Evolutionary conservation across 345 rosid genomes (phyloP), one percentile per base, ranked within the genome.

Genomic region (thale cress (Arabidopsis thaliana)): DNA sequence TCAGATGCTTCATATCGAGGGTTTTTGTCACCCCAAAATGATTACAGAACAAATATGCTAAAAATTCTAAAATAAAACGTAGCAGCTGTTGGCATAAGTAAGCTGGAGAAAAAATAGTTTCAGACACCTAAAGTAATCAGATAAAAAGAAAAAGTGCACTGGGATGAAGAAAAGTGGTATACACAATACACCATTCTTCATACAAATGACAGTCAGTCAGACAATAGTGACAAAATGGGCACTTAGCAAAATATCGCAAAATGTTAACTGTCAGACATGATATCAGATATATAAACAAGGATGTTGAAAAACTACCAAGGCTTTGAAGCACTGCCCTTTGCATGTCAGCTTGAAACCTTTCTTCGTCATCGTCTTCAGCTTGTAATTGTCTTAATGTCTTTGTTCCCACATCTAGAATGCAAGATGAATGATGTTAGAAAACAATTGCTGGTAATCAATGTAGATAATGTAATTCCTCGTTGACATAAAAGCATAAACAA

Each of bases 321-420:
- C 97, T 92, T 86, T 95, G 97, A 55, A 83, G 88, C 57, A 90
- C 88, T 48, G 97, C 97, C 73, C 78, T 83, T 81, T 86, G 72
- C 41, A 91, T 85, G 83, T 95, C 97, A 77, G 97, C 92, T 80
- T 95, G 99, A 83, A 90, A 95, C 76, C 92, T 86, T 84, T 90
- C 93, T 80, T 94, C 98, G 28, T 90, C 93, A 34, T 90, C 96
- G 79, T 91, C 93, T 84, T 90, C 92, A 50, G 85, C 88, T 68
- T 90, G 89, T 52, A 89, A 83, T 71, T 90, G 91, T 76, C 94
- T 86, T 80, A 85, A 72, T 63, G 97, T 86, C 84, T 84, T 92
- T 53, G 86, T 78, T 79, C 79, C 86, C 56, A 64, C 63, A 49
- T 88, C 96, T 76, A 52, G 48, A 72, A 75, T 22, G 69, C 25